phyloP scores from a whole-genome alignment of 2,329 filamentous ascomycete genomes.

The Samsoniella hepiali region DNA sequence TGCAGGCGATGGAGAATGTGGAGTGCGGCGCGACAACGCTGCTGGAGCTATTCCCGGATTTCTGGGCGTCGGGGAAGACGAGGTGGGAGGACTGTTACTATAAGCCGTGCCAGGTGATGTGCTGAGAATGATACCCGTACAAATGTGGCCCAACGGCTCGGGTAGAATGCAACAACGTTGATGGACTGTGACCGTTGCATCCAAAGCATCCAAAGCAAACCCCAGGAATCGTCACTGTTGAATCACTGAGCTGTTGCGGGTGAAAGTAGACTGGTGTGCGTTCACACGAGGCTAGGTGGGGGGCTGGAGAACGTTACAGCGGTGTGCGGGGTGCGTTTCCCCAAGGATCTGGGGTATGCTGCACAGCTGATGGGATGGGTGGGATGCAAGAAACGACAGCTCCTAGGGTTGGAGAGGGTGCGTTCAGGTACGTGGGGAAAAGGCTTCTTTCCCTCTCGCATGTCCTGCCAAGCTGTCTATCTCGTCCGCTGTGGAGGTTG shows the following conservation, averaged over 20 bases:
- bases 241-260: neutral
- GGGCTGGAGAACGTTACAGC: slow-evolving; percentile 12
- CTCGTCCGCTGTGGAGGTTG: neutral
- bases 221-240: neutral
- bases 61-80: slow-evolving; percentile 3
- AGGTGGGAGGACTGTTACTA: slow-evolving; percentile 10
- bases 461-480: too few relatives aligned
- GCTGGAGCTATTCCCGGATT: slow-evolving; percentile 4
- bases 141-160: neutral
- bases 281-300: neutral
- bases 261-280: neutral
- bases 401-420: neutral
- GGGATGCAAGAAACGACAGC: neutral
- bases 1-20: slow-evolving; percentile 2
- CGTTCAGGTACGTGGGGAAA: neutral
- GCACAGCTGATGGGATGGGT: neutral
- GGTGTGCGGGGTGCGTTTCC: slow-evolving; percentile 1
- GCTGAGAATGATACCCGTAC: neutral
- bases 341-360: neutral
- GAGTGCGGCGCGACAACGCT: slow-evolving; percentile 11
- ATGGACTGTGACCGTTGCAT: neutral
- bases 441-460: neutral
- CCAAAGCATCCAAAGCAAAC: neutral
- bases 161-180: neutral
- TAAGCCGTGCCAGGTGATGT: slow-evolving; percentile 11